Base-by-base conservation (phyloP, 164 flowering plant species). In the Paratinospora sagittata region DNA sequence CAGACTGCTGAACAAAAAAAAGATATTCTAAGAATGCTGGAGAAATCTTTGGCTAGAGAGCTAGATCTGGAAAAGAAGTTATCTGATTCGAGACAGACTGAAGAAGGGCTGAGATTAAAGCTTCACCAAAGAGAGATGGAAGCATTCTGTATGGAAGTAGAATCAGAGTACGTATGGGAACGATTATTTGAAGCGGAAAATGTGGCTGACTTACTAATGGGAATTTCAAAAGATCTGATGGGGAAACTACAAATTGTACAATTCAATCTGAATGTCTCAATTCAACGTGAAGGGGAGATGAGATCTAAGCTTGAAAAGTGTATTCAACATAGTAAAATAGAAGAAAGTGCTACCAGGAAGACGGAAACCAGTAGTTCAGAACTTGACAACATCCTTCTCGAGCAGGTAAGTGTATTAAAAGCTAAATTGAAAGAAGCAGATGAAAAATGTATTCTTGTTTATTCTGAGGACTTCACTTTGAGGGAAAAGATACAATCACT, bases 31-130 rank as follows among this genome's bases (percentile, higher is more conserved):
- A 83, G 88, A 84, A 89, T 89, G 94, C 78, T 92, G 62, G 99
- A 95, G 83, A 95, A 88, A 78, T 92, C 99, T 73, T 81, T 95
- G 78, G 91, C 89, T 2, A 85, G 87, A 67, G 99, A 92, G 78
- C 69, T 95, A 71, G 93, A 91, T 74, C 86, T 92, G 67, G 99
- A 95, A 70, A 90, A 85, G 80, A 87, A 83, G 76, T 69, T 90
- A 37, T 33, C 75, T 16, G 92, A 90, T 43, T 81, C 86, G 30
- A 86, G 78, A 72, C 82, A 82, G 55, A 73, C 23, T 62, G 88
- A 88, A 74, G 90, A 89, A 66, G 87, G 83, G 76, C 77, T 92
- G 72, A 85, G 82, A 65, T 49, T 65, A 58, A 84, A 84, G 74
- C 60, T 89, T 27, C 78, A 71, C 23, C 74, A 81, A 64, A 67